A percentile compares a stretch with the other conserved stretches of the same genome.
phyloP scores from a whole-genome alignment of 108 stramenopile genomes.

The Skeletonema potamos region DNA sequence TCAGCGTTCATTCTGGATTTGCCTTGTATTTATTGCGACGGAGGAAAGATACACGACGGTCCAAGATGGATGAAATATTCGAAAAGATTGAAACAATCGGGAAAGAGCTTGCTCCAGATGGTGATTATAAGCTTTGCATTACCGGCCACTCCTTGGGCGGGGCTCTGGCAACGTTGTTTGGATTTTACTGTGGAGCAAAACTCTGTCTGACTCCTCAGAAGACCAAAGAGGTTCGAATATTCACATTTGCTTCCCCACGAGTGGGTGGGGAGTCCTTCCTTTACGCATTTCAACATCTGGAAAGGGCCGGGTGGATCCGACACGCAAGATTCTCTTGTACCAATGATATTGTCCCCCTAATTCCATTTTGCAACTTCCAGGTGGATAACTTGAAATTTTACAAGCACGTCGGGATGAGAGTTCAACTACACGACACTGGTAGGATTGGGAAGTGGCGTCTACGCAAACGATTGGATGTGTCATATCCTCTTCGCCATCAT shows the following conservation, averaged over 20 bases:
- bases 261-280: constrained; percentile 20
- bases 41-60: constrained; percentile 16
- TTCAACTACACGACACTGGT: constrained; percentile 15
- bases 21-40: constrained; percentile 20
- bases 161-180: constrained; percentile 45
- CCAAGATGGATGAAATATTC: constrained; percentile 26
- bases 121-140: constrained; percentile 26
- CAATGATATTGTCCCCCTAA: constrained; percentile 10
- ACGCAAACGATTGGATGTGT: constrained; percentile 11
- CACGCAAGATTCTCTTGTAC: constrained; percentile 22
- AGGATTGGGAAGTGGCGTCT: constrained; percentile 16
- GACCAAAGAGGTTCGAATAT: constrained; percentile 1
- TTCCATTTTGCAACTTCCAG: constrained; percentile 11
- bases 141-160: constrained; percentile 48
- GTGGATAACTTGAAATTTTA: constrained; percentile 1
- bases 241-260: constrained; percentile 22
- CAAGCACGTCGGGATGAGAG: constrained; percentile 18
- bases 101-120: constrained; percentile 14
- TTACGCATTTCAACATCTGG: constrained; percentile 22
- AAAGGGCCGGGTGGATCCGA: constrained; percentile 12
- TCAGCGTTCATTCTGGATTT: constrained; percentile 15
- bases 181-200: constrained; percentile 26
- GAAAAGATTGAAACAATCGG: constrained; percentile 17
- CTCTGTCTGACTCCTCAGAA: background rate
- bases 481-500: constrained; percentile 12